These are phyloP conservation scores for Tilletiaria anomala DNA, from an alignment of 1,284 basidiomycete species.

Conservation along the genomic window DNA sequence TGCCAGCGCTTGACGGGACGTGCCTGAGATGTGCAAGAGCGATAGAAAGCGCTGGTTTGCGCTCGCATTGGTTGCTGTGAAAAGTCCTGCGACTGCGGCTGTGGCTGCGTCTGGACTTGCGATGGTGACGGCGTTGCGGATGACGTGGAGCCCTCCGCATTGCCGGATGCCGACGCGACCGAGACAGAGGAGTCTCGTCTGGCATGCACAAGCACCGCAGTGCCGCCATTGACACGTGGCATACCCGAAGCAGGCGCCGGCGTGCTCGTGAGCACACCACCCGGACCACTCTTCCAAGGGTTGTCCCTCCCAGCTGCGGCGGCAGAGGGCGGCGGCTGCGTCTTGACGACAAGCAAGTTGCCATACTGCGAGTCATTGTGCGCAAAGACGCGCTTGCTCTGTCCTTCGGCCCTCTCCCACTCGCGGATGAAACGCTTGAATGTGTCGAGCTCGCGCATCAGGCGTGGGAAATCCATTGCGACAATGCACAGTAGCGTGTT, in stretches of 20 bases:
- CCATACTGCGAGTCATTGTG: slow-evolving; percentile 37
- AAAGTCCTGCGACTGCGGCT: not conserved
- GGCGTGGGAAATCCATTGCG: slow-evolving; percentile 23
- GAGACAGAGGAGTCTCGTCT: no score
- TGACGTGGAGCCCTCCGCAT: not conserved
- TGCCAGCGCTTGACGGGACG: no score
- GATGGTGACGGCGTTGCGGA: not conserved
- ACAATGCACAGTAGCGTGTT: slow-evolving; percentile 19
- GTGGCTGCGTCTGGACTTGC: not conserved
- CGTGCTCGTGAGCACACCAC: not conserved
- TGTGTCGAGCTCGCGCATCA: slow-evolving; percentile 20
- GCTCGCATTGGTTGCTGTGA: no score
- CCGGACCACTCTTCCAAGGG: not conserved
- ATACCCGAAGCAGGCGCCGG: not conserved
- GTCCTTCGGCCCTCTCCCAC: slow-evolving; percentile 28
- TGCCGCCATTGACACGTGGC: no score
- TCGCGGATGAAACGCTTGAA: slow-evolving; percentile 26
- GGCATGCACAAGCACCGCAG: no score
- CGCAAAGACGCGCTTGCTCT: slow-evolving; percentile 26
- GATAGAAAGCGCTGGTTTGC: no score
- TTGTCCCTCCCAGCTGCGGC: no score
- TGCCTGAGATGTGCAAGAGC: no score
- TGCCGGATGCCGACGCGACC: no score
- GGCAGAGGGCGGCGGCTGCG: no score
- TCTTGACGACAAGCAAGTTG: slow-evolving; percentile 27